These are phyloP conservation scores for Hymenoscyphus fraxineus DNA, from an alignment of 2,329 filamentous ascomycete genomes.

Conservation along the genomic window DNA sequence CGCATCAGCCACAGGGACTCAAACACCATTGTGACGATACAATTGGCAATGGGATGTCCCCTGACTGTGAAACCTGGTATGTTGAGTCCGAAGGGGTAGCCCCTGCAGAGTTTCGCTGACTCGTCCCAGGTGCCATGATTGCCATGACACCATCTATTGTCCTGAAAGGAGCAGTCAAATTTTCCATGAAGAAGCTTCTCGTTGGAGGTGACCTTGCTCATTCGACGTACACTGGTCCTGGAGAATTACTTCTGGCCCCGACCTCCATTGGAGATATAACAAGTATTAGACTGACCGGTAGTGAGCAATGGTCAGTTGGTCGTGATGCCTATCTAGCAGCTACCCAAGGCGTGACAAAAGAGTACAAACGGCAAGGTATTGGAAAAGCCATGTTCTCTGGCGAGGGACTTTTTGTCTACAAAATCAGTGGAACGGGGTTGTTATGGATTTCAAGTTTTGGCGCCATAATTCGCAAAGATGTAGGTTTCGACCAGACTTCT, in stretches of 20 bases:
- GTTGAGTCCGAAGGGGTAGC: neutral
- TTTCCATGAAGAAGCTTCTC: constrained; percentile 88
- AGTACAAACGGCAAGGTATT: constrained; percentile 81
- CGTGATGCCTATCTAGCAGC: constrained; percentile 81
- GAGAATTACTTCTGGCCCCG: constrained; percentile 83
- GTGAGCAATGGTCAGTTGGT: constrained; percentile 77
- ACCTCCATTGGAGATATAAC: constrained; percentile 80
- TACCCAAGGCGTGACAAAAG: constrained; percentile 83
- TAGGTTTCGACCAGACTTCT: constrained; percentile 44
- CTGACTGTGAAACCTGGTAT: constrained; percentile 72
- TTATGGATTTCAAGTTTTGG: constrained; percentile 92
- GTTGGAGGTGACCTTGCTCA: constrained; percentile 73
- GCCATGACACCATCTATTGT: constrained; percentile 89
- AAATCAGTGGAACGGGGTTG: constrained; percentile 74
- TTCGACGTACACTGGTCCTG: constrained; percentile 82
- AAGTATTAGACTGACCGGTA: constrained; percentile 67
- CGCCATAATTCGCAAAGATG: constrained; percentile 91
- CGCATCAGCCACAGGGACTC: constrained; percentile 87
- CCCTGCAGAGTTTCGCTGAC: neutral
- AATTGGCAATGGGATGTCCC: constrained; percentile 85
- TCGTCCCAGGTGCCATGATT: constrained; percentile 72
- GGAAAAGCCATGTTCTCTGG: constrained; percentile 92
- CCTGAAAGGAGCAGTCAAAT: constrained; percentile 77
- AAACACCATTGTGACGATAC: constrained; percentile 85
- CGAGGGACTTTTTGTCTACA: constrained; percentile 88